Base-by-base conservation (phyloP, 768 basidiomycete genomes). In the Termitomyces sp. region DNA sequence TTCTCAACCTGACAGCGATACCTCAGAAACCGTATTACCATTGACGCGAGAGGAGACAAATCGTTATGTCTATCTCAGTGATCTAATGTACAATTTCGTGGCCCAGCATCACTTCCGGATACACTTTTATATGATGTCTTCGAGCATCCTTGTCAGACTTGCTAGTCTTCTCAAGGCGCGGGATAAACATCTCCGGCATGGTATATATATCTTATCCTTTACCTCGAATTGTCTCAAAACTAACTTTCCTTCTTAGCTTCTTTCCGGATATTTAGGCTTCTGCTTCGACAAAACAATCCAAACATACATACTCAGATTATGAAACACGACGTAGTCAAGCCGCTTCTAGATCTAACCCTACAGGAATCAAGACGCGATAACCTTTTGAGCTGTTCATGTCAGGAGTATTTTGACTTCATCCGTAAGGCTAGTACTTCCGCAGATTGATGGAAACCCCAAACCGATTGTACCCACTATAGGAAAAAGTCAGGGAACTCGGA, bases 371-470 rank as follows among this genome's bases (percentile, higher is more conserved):
- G 79, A 52, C 79, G 91, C 56, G 97, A 99, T 70, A 99, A 95
- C 72, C 79, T 99, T 59, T 76, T 99, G 54, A 91, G 88, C 64
- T 94, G 94, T 64, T 92, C 94, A 39, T 98, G 94, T 76, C 88
- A 97, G 69, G 97, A 98, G 69, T 89, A 91, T 60, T 94, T 98
- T 64, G 97, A 99, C 64, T 81, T 83, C 62, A 89, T 98, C 70
- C 86, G 94, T 54, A 81, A 84, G 74, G 94, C 95, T 59, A 60
- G 82, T 71, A 19, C n/a, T 10, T 39, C 8, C 35, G 4, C 16
- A 47, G 1, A n/a, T 23, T 16, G 50, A 46, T 49, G 7, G 23
- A 25, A 12, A 25, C 11, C 50, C 16, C 6, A 10, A 27, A 17
- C 30, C 49, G 44, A 57, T 40, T 46, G 27, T 57, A 17, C 25